Base-by-base conservation (phyloP, 805 yeast genomes). In the Lipomyces anomalus region DNA sequence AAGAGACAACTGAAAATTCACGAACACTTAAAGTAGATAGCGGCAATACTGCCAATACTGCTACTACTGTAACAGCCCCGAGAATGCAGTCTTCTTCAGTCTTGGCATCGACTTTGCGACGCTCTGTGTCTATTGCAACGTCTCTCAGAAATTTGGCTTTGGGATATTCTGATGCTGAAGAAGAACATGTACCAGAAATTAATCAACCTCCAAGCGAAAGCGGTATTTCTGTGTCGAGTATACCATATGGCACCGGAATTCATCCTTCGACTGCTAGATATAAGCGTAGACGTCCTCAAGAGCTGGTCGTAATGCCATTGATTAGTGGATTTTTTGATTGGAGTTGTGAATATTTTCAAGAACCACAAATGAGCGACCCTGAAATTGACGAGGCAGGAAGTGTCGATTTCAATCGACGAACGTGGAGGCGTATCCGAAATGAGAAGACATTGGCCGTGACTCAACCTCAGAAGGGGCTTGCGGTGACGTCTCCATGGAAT, bases 301-400 rank as follows among this genome's bases (percentile, higher is more conserved):
- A 55, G 38, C 43, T 54, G 17, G 48, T 57, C 6, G 46, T 44
- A 4, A 45, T 68, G 41, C 69, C 67, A 1, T 48, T 68, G 34
- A 42, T 60, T 29, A 58, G 67, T 28, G 60, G 60, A 7, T 67
- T 70, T 56, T 60, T 67, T 44, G 69, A 69, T 35, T 67, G 71
- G 69, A 57, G 69, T 40, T 77, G 86, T 48, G 98, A 92, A 62
- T 89, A 88, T 60, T 92, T 90, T 68, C 95, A 89, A 59, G 97
- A 89, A 60, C 97, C 98, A 0, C 97, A 90, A 61, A 82, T 89
- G 82, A 79, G 85, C 7, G 80, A 78, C 47, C 75, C 77, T 43
- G 97, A 90, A 56, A 67, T 79, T 16, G 97, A 90, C 57, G 95
- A 88, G 62, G 92, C 95, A 0, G 97, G 97, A 0, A 85, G 95